Evolutionary conservation across 345 rosid species (phyloP).

Genomic region (Ceriops decandra): DNA sequence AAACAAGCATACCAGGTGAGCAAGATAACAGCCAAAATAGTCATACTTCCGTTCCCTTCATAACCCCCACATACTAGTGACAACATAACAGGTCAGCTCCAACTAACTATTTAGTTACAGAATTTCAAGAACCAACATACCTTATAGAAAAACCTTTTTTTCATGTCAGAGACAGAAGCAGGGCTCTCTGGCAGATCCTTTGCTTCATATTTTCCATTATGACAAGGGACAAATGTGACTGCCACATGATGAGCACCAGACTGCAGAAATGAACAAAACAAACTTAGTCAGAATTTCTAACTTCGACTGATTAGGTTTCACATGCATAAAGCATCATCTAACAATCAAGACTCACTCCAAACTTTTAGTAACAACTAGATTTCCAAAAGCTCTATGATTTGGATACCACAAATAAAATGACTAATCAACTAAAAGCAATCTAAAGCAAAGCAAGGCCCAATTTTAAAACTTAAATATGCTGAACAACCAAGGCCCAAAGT

Average conservation of each 20-base stretch:
- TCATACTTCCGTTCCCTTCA: no score
- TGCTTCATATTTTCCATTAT: constrained; percentile 28
- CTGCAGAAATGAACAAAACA: constrained; percentile 27
- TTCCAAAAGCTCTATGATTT: no score
- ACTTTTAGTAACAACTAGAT: no score
- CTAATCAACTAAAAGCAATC: no score
- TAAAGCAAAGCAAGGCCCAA: no score
- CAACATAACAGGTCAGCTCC: constrained; percentile 2
- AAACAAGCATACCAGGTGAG: no score
- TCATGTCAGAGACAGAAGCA: constrained; percentile 33
- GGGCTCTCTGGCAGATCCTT: constrained; percentile 48
- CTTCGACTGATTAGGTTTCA: background rate
- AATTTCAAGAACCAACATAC: constrained; percentile 27
- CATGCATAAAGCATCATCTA: background rate
- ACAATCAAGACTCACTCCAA: no score
- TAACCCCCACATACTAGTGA: background rate
- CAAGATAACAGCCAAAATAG: no score
- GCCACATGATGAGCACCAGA: constrained; percentile 35
- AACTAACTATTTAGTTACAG: constrained; percentile 9
- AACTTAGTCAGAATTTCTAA: constrained; percentile 3
- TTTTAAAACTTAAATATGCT: background rate
- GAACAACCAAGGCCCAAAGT: background rate
- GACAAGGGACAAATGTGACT: constrained; percentile 29
- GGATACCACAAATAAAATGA: no score
- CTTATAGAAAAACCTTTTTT: constrained; percentile 43